Base-by-base conservation (phyloP, 179 eudicot species). In the Vitellaria paradoxa region DNA sequence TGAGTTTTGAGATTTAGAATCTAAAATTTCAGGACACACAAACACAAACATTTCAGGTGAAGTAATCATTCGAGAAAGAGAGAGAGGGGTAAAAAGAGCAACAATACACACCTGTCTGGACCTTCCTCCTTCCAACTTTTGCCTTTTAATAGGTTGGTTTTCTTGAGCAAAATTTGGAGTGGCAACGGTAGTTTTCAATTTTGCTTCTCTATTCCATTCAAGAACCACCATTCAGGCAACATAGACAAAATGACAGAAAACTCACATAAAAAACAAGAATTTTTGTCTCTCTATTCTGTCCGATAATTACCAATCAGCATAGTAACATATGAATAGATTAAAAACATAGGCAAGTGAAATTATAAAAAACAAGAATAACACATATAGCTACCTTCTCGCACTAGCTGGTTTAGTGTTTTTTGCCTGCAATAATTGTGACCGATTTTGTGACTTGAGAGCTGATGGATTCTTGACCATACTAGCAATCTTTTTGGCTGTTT, bases 71-170 rank as follows among this genome's bases (percentile, higher is more conserved):
- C 26, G 37, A 56, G 68, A 12, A 21, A 17, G 5, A 69, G 15
- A 40, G 10, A 21, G 9, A n/a, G 30, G 45, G 45, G 6, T 4
- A 42, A 10, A 64, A 23, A 46, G n/a, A 30, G 23, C 53, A 49
- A 42, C 3, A 42, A 5, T n/a, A 82, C 90, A 50, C 30, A 93
- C 99, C 91, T 89, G 94, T 75, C 96, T 86, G 65, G 93, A 77
- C 77, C 82, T 85, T 52, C 98, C 98, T 63, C 87, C 92, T 49
- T 94, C 99, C 65, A 96, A 83, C 82, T 92, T 96, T 75, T 96
- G 98, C 78, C 90, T 92, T 85, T 96, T 96, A 70, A 93, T 84
- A 59, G 99, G 93, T 79, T 87, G 99, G 81, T 96, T 94, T 82
- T 96, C 99, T 55, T 88, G 99, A 59, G 83, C 90, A 65, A 96